Conservation (phyloP, 352 stramenopile species). For the Phytophthora sojae region DNA sequence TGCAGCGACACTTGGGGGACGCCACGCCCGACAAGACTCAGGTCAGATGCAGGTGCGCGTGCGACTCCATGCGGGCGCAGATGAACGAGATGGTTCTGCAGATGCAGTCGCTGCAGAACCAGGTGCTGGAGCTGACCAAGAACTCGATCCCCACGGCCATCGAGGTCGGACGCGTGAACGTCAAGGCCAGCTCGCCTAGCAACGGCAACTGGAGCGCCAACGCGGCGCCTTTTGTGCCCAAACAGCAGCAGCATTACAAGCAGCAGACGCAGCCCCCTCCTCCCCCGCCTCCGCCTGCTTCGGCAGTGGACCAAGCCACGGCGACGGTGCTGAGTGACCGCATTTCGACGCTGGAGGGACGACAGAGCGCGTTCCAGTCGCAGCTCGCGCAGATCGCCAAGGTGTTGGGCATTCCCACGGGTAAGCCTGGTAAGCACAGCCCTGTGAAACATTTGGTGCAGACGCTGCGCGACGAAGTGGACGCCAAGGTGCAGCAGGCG, state of each 20-base stretch:
- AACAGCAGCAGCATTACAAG: slow-evolving; percentile 31
- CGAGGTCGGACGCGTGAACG: slow-evolving; percentile 17
- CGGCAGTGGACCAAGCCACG: slow-evolving; percentile 20
- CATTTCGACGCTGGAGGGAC: slow-evolving; percentile 83
- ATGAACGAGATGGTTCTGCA: slow-evolving; percentile 64
- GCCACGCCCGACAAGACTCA: slow-evolving; percentile 3
- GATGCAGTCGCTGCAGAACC: slow-evolving; percentile 56
- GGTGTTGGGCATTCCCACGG: slow-evolving; percentile 66
- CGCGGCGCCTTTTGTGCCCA: slow-evolving; percentile 40
- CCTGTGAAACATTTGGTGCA: slow-evolving; percentile 79
- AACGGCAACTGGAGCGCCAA: slow-evolving; percentile 34
- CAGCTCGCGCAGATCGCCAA: slow-evolving; percentile 85
- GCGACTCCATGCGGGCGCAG: slow-evolving; percentile 49
- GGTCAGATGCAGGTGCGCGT: slow-evolving; percentile 42
- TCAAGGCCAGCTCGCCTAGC: not conserved
- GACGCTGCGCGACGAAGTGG: slow-evolving; percentile 74
- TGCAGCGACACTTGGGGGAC: slow-evolving; percentile 41
- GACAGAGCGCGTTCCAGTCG: slow-evolving; percentile 86
- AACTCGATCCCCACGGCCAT: slow-evolving; percentile 23
- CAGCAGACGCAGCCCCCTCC: slow-evolving; percentile 11
- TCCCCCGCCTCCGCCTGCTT: slow-evolving; percentile 11
- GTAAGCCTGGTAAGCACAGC: slow-evolving; percentile 75
- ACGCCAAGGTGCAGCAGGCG: slow-evolving; percentile 34
- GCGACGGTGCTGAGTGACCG: slow-evolving; percentile 68
- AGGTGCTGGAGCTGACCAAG: slow-evolving; percentile 47